Evolutionary conservation across 352 stramenopile species (phyloP), one percentile per base, ranked within the genome.

Genomic region (Sclerospora graminicola): DNA sequence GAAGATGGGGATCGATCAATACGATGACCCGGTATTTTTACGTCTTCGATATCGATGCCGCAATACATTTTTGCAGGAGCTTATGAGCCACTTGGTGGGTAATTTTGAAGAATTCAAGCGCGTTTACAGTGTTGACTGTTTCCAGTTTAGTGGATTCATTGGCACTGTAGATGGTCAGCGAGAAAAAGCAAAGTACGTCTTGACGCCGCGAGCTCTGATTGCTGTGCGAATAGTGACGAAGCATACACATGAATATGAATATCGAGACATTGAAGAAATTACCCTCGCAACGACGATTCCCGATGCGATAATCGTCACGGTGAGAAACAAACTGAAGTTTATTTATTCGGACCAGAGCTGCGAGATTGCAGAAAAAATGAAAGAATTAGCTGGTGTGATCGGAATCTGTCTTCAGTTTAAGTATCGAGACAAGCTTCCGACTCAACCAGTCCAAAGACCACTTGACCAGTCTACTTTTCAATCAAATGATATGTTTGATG

Each of bases 41-140:
- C 66, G 75, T 10, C 69, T 90, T 21, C 73, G 78, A 0, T 90
- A 83, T 36, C 68, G 78, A 36, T 85, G 78, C 34, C 72, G 76
- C 10, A 90, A 83, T 29, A 57, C 69, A 18, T 90, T 90, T 31
- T 54, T 90, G 37, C 78, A 90, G 60, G 78, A 90, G 40, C 50
- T 90, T 1, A 85, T 90, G 70, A 88, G 71, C 41, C 75, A 88
- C 49, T 66, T 88, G 32, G 52, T 68, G 15, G 75, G 75, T 8
- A 85, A 65, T 41, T 82, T 90, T 45, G 75, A 90, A 2, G 75
- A 88, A 23, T 82, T 87, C 26, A 82, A 84, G 51, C 69, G 73
- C 4, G 60, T 78, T 0, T 90, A 83, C 30, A 62, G 43, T 18
- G 69, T 88, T 18, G 69, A 87, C 15, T 85, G 70, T 41, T 68